phyloP scores from a whole-genome alignment of 192 early-diverging fungal species.

The Coemansia sp. region DNA sequence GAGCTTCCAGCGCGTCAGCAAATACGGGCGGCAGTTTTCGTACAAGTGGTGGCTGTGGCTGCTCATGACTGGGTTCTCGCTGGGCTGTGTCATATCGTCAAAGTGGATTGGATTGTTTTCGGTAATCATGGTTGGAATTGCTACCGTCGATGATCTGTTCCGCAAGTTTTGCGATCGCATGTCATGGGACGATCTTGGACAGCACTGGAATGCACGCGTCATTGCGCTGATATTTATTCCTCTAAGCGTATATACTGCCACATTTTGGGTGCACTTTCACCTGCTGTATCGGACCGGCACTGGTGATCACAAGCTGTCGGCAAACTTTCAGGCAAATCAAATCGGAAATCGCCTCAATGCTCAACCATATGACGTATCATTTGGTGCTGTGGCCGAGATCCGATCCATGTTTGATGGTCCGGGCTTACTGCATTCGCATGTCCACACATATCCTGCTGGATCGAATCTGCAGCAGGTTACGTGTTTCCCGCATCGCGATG shows the following conservation, averaged over 20 bases:
- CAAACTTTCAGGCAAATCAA: slow-evolving; percentile 81
- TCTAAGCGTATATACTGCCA: slow-evolving; percentile 71
- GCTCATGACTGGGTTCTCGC: slow-evolving; percentile 59
- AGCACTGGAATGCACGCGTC: slow-evolving; percentile 81
- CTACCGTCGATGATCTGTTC: slow-evolving; percentile 89
- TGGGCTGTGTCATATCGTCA: slow-evolving; percentile 62
- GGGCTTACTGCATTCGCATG: slow-evolving; percentile 60
- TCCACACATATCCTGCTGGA: slow-evolving; percentile 57
- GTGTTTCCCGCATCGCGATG: slow-evolving; percentile 72
- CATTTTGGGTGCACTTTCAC: slow-evolving; percentile 89
- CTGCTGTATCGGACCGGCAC: slow-evolving; percentile 80
- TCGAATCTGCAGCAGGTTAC: slow-evolving; percentile 84
- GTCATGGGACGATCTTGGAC: slow-evolving; percentile 52
- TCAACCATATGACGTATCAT: slow-evolving; percentile 23
- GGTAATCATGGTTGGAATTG: slow-evolving; percentile 83
- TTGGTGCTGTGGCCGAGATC: slow-evolving; percentile 18
- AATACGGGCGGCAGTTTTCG: slow-evolving; percentile 54
- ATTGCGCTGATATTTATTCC: slow-evolving; percentile 82
- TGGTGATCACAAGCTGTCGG: slow-evolving; percentile 89
- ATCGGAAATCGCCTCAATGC: slow-evolving; percentile 66
- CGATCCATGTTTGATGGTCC: slow-evolving; percentile 21
- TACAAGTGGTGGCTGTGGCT: slow-evolving; percentile 67
- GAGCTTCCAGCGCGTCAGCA: slow-evolving; percentile 48
- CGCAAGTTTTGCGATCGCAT: slow-evolving; percentile 64
- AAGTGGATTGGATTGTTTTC: slow-evolving; percentile 98